Base-by-base conservation (phyloP, 2,329 filamentous ascomycete species). In the Diaporthe citrichinensis region DNA sequence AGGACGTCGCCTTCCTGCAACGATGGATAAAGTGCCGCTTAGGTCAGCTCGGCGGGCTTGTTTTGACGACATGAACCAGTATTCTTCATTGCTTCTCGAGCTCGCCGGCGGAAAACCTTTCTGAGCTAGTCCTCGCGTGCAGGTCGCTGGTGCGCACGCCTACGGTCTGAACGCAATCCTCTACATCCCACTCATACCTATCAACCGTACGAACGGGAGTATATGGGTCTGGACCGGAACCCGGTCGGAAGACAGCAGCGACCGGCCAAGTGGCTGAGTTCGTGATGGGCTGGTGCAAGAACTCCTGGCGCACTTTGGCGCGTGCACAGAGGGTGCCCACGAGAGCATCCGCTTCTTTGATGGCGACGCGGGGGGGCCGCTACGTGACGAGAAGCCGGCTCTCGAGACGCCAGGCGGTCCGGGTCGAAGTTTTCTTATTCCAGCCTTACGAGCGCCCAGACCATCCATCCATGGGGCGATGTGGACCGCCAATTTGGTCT, bases 21-120 rank as follows among this genome's bases (percentile, higher is more conserved):
- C 34, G 28, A 55, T 44, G 57, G 46, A 49, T 23, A 31, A 55
- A 41, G 39, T n/a, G 34, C 34, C 34, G 51, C 62, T 76, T 76
- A 69, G 62, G 71, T 74, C 74, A 74, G 36, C 62, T 34, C 34
- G 8, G 34, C 17, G 25, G 41, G 41, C 53, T 49, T 72, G 28
- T 61, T 53, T 72, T 55, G 34, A 74, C 67, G 55, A 72, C 73
- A 65, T 61, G 55, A 34, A 44, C 36, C 25, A 10, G 25, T 31
- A 20, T 59, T 8, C 23, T 36, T 17, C 25, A 34, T 23, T 34
- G 10, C 31, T 49, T 10, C 25, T 36, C 31, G 10, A 23, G 36
- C 31, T 34, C 55, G 25, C 55, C 65, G 44, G 17, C 44, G 44
- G 39, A 51, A 46, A 46, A 3, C 34, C 44, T 57, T 17, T 17